Evolutionary conservation across 371 early-diverging fungal species (phyloP), one percentile per base, ranked within the genome.

Genomic region (Rhizomucor miehei): DNA sequence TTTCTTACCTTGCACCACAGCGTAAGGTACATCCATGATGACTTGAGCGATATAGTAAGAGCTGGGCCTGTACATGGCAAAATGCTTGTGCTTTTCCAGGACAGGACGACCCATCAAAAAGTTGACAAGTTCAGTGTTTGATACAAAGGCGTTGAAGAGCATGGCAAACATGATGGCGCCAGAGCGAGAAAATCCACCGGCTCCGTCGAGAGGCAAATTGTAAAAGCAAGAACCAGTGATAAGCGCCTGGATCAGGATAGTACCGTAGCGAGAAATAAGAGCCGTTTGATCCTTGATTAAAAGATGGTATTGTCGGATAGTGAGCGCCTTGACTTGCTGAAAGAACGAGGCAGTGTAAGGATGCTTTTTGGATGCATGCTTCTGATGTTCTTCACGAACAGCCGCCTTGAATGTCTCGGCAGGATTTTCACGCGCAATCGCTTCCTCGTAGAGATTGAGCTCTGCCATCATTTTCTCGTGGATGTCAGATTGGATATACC

Each of bases 211-310:
- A 8, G 85, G 83, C 48, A 86, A 53, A 48, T 69, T 57, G 54
- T 77, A 80, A 68, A 86, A 89, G 40, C 84, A 79, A 10, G 85
- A 82, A 29, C 85, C 87, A 55, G 82, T 78, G 50, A 89, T 80
- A 34, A 85, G 59, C 45, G 85, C 85, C 73, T 81, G 82, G 47
- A 85, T 71, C 1, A 82, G 55, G 46, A 75, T 77, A 3, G 81
- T 77, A 17, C 79, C 73, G 41, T 74, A 76, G 36, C 81, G 77
- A 24, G 81, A 79, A 21, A 78, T 53, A 12, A 86, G 53, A 6
- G 69, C 62, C 16, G 64, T 53, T 44, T 53, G 58, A 45, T 74
- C 79, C 23, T 86, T 80, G 14, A 67, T 60, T 0, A 75, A 50
- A 21, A 81, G 56, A 17, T 77, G 70, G 52, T 66, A 62, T 50